Evolutionary conservation across 306 rosid species (phyloP), one percentile per base, ranked within the genome.

Genomic region (Rosa persica): DNA sequence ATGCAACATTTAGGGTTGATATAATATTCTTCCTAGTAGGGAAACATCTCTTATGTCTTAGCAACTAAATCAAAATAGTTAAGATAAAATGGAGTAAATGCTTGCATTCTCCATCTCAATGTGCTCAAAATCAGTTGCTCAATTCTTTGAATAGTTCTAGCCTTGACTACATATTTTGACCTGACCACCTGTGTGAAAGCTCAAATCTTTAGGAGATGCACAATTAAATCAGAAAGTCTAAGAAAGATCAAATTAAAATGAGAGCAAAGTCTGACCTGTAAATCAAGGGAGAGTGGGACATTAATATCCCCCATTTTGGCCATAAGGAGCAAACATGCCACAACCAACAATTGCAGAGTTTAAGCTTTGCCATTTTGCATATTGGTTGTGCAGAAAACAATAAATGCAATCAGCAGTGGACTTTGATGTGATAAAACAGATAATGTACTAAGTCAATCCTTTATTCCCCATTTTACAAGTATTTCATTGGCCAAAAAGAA

Each of bases 271-370:
- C 60, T 16, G 27, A 96, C 99, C 97, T 96, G 99, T 74, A 95
- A 88, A 88, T 96, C 98, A 78, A 89, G 73, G 76, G 78, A 17
- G 44, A 85, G 61, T 19, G 99, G 99, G 70, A 91, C 92, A 47
- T 89, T 85, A 62, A 92, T 90, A 87, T 93, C 99, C 46, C 93
- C 99, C 77, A 91, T 46, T 87, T 96, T 96, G 75, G 98, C 97
- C 6, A 97, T 97, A 40, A 96, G 87, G 43, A 97, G 90, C 80
- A 96, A 67, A 67, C 99, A 93, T 2, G 98, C 92, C 83, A 93
- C 96, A 16, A 96, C 96, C 88, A 96, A 60, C 87, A 96, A 84
- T 81, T 93, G 98, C 94, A 91, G 87, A 70, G 99, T 88, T 98
- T 98, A 96, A 85, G 90, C 87, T 79, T 87, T 90, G 52, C 90